Percentiles rank a stretch among this genome's conserved stretches.
These are phyloP conservation scores for Cryptococcus sp. DNA, from an alignment of 1,284 basidiomycete species.

Conservation along the genomic window DNA sequence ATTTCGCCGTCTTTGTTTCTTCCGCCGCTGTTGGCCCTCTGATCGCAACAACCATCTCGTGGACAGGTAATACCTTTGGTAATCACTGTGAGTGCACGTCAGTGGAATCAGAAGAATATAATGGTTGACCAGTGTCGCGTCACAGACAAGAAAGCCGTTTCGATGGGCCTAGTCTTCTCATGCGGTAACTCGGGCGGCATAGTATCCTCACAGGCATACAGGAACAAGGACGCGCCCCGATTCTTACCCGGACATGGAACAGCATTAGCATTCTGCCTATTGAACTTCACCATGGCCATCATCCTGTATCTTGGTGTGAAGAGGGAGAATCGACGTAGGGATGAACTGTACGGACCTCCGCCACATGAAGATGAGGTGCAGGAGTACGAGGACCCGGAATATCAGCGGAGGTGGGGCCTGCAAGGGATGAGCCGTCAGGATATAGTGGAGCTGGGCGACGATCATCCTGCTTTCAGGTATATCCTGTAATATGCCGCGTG, in stretches of 20 bases:
- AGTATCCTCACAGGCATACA: slow-evolving; percentile 54
- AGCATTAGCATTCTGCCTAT: slow-evolving; percentile 49
- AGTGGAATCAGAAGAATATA: neutral
- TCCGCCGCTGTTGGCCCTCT: slow-evolving; percentile 52
- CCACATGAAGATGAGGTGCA: slow-evolving; percentile 66
- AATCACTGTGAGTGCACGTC: slow-evolving; percentile 40
- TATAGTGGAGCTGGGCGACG: slow-evolving; percentile 55
- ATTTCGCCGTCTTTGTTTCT: slow-evolving; percentile 56
- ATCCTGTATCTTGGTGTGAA: slow-evolving; percentile 45
- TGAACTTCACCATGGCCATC: slow-evolving; percentile 46
- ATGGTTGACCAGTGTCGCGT: neutral
- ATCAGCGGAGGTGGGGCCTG: slow-evolving; percentile 50
- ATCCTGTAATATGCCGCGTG: slow-evolving; percentile 15
- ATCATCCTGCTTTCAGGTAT: slow-evolving; percentile 51
- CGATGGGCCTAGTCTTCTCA: slow-evolving; percentile 57
- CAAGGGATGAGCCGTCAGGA: slow-evolving; percentile 51
- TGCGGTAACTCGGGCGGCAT: slow-evolving; percentile 57
- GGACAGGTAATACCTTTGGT: slow-evolving; percentile 54
- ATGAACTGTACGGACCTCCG: slow-evolving; percentile 47
- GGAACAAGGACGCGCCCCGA: slow-evolving; percentile 40
- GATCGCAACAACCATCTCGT: slow-evolving; percentile 56
- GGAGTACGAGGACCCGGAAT: slow-evolving; percentile 45
- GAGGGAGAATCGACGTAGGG: slow-evolving; percentile 52
- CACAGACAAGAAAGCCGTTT: slow-evolving; percentile 49
- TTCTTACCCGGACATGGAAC: slow-evolving; percentile 52